Base-by-base conservation (phyloP, 106 monocot genomes). In the Acorus gramineus region DNA sequence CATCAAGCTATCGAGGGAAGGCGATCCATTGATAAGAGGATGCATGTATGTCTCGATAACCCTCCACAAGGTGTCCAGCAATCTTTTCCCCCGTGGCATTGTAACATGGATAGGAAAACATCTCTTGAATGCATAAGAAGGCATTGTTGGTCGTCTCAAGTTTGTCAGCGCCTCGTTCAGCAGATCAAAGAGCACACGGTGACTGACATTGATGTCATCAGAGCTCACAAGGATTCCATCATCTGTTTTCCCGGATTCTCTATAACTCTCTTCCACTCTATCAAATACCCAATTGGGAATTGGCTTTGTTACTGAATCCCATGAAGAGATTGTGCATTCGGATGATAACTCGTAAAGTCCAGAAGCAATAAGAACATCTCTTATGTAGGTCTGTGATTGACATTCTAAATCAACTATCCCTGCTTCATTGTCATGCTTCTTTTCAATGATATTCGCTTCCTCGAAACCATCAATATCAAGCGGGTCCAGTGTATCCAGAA, bases 181-280 rank as follows among this genome's bases (percentile, higher is more conserved):
- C 14, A 92, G 59, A 66, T 87, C 80, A 66, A 87, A 87, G n/a
- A 92, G 53, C 55, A 92, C 61, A 52, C 71, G 77, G 66, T 64
- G 74, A 47, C 61, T 66, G 12, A 78, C 7, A 9, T 50, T 13
- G 6, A 54, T 60, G 13, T 73, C 61, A 5, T 55, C 66, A 55
- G 42, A 47, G 47, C 6, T 46, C 6, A 66, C 0, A 2, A 61
- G 42, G 42, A 51, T 46, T 47, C 5, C 49, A 59, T 72, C 14
- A n/a, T 64, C 62, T 10, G 6, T 9, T 28, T 52, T 52, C 43
- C 11, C 65, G 2, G 6, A 13, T 52, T 66, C 56, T 43, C 6
- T 46, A 47, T 59, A 82, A 50, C 55, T 66, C 62, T 81, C 73
- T 64, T 90, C 85, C 2, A 86, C 64, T 84, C 79, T 59, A 11